Base-by-base conservation (phyloP, 768 basidiomycete species). In the Trametes cubensis region DNA sequence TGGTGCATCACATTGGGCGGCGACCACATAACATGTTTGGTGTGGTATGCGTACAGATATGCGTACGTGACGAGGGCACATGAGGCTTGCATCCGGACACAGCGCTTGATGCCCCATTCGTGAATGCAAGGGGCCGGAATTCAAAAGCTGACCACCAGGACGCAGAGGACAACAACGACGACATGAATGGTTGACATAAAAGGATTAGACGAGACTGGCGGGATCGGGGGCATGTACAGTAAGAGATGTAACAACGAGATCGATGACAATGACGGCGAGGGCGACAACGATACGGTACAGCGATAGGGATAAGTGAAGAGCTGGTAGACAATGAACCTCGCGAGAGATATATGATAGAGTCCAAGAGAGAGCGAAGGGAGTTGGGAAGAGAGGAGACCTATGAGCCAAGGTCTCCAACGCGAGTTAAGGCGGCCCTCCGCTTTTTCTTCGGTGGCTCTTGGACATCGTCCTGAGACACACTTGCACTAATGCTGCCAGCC, bases 391-490 rank as follows among this genome's bases (percentile, higher is more conserved):
- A 26, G 5, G 17, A 26, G 20, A 4, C n/a, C 28, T 58, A 66
- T 10, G 67, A 64, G n/a, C 65, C 67, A 39, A 68, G 64, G 73
- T 89, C 89, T 21, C 85, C 83, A 3, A 92, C 82, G 20, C 81
- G 80, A 13, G 87, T 92, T 67, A 93, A 78, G 39, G 84, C 89
- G n/a, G 92, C 85, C 23, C 92, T 81, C 58, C 92, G 81, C 74
- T 92, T 94, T 76, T 94, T 94, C 82, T 91, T 94, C 6, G 89
- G 88, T 3, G 89, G 92, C 62, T 85, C 87, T 4, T 70, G 63
- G 20, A 45, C 63, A 21, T 71, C 76, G 26, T 66, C 63, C 65
- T 7, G 55, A 40, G 28, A 41, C 23, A 51, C 52, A 6, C 62
- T 41, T 77, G 71, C 14, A 58, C 56, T 59, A 62, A 61, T 20